A percentile compares a stretch with the other conserved stretches of the same genome.
phyloP scores from a whole-genome alignment of 1,284 basidiomycete species.

The Afroboletus lepidellus region DNA sequence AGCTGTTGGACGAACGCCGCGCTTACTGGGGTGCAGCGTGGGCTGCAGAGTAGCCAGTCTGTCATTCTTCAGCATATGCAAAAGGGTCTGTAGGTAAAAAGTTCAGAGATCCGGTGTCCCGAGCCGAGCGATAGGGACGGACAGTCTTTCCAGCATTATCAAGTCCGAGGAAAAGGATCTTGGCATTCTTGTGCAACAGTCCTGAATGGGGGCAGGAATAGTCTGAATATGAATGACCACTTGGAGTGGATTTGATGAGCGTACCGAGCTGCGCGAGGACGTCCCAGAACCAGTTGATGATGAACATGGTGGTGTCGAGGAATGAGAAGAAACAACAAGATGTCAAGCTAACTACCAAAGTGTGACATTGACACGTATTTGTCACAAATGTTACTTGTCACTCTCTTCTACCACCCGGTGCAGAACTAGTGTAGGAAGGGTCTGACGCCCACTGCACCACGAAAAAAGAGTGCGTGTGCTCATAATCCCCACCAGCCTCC shows the following conservation, averaged over 20 bases:
- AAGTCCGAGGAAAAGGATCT: conserved; percentile 98
- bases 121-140: conserved; percentile 28
- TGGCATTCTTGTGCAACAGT: conserved; percentile 97
- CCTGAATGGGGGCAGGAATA: conserved; percentile 47
- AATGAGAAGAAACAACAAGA: conserved; percentile 22
- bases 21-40: conserved; percentile 95
- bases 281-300: conserved; percentile 95
- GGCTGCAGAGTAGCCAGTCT: conserved; percentile 96
- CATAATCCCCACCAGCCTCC: conserved; percentile 54
- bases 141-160: conserved; percentile 99
- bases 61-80: conserved; percentile 99
- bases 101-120: conserved; percentile 3
- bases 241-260: conserved; percentile 24
- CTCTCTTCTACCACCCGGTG: background rate
- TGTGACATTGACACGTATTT: conserved; percentile 23
- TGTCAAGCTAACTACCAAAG: conserved; percentile 11
- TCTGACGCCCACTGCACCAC: conserved; percentile 73
- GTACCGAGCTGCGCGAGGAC: conserved; percentile 86
- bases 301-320: conserved; percentile 62
- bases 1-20: background rate
- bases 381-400: conserved; percentile 16
- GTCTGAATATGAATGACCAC: conserved; percentile 1
- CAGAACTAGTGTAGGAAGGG: conserved; percentile 60
- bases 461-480: conserved; percentile 48
- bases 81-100: conserved; percentile 72